A percentile compares a stretch with the other conserved stretches of the same genome.
Conservation (phyloP, 306 rosid species). For the Psophocarpus tetragonolobus region DNA sequence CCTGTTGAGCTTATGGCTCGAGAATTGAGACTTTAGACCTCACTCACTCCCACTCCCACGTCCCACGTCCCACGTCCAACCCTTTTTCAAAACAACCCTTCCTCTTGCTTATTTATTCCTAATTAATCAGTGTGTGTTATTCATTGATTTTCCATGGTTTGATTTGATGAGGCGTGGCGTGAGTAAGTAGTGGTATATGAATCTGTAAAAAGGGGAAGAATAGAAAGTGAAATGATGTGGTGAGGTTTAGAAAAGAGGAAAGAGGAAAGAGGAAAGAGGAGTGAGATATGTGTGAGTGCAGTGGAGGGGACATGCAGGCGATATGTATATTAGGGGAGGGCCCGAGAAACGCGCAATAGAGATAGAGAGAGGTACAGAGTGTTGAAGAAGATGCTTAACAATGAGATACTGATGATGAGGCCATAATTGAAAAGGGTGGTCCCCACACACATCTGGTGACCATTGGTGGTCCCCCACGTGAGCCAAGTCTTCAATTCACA, state of each 20-base stretch:
- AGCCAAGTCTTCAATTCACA: constrained; percentile 30
- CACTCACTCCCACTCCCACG: constrained; percentile 6
- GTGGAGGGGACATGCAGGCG: constrained; percentile 27
- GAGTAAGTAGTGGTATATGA: no score
- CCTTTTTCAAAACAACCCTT: neutral
- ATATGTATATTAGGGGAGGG: neutral
- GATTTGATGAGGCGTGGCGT: no score
- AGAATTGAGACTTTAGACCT: constrained; percentile 39
- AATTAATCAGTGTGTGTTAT: no score
- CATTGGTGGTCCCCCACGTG: constrained; percentile 44
- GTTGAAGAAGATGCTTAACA: constrained; percentile 15
- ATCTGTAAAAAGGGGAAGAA: no score
- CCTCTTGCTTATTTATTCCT: neutral
- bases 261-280: no score
- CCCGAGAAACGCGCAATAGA: constrained; percentile 36
- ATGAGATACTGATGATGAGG: constrained; percentile 38
- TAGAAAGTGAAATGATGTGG: neutral
- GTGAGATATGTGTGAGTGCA: neutral
- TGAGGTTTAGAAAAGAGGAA: no score
- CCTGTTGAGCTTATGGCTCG: constrained; percentile 48
- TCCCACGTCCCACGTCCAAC: no score
- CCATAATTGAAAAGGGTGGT: constrained; percentile 48
- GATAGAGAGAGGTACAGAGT: neutral
- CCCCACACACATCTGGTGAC: constrained; percentile 34
- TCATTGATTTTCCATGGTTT: no score